Conservation (phyloP, 2,329 filamentous ascomycete genomes). For the Claviceps sorghi region DNA sequence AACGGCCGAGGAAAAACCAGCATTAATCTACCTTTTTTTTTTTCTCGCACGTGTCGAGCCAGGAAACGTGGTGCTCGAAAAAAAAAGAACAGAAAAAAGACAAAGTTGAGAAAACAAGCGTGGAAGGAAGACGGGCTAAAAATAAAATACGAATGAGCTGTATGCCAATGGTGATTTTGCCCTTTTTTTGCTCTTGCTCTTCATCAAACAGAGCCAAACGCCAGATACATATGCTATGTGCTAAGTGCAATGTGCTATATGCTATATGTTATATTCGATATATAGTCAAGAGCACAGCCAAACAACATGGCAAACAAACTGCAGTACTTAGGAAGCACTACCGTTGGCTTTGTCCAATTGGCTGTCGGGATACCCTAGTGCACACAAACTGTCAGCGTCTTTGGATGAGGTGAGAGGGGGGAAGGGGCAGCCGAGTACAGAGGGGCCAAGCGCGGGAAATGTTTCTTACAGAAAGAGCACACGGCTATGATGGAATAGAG, state of each 20-base stretch:
- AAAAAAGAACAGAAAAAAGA: too few species aligned
- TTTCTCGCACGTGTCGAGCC: too few species aligned
- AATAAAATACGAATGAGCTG: neutral
- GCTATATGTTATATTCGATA: neutral
- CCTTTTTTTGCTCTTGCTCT: neutral
- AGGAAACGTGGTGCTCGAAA: too few species aligned
- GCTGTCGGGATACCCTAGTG: conserved; percentile 6
- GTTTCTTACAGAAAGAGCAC: conserved; percentile 44
- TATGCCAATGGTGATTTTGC: neutral
- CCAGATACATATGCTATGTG: neutral
- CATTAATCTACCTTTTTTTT: too few species aligned
- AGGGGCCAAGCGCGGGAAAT: neutral
- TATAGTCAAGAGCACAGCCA: neutral
- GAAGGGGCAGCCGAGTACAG: too few species aligned
- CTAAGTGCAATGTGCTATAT: too few species aligned
- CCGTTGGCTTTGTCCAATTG: conserved; percentile 5
- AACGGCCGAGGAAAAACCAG: too few species aligned
- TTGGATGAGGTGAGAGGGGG: neutral
- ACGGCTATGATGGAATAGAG: conserved; percentile 68
- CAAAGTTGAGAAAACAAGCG: neutral
- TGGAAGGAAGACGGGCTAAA: neutral
- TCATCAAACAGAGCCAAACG: neutral
- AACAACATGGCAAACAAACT: neutral
- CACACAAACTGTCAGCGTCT: neutral
- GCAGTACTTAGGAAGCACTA: neutral